Evolutionary conservation across 2,329 filamentous ascomycete genomes (phyloP), one percentile per base, ranked within the genome.

Genomic region (Aspergillus tubingensis): DNA sequence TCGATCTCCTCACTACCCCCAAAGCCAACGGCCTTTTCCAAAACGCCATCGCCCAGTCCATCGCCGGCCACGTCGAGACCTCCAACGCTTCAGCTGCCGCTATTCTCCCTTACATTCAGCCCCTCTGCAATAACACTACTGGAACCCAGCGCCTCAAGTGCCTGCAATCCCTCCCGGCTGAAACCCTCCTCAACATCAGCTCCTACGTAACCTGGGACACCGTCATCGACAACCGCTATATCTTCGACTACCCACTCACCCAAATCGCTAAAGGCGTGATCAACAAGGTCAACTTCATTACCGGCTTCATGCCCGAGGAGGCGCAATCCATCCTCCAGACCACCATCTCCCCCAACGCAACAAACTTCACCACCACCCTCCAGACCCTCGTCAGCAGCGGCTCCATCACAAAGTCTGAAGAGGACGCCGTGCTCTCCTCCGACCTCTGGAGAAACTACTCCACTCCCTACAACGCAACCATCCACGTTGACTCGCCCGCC

Each of bases 211-310:
- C 82, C 44, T 85, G 82, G 60, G 79, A 86, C 4, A 49, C 47
- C 15, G 85, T 88, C 6, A 81, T 86, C 52, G 86, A 88, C 61
- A 85, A 84, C 25, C 81, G 76, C 8, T 85, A 83, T 58, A 80
- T 87, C 61, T 77, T 82, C 63, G 79, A 81, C 7, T 75, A 82
- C 5, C 72, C 81, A 38, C 78, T 86, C 25, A 74, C 80, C 19
- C 75, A 83, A 27, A 70, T 73, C 3, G 75, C 75, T 8, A 72
- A 70, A 23, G 81, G 82, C 59, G 71, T 77, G 0, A 79, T 84
- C 0, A 78, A 84, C 21, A 25, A n/a, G 1, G 75, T 86, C 23
- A 79, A 80, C 17, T 77, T 87, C 11, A 83, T 88, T 67, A 85
- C 86, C 70, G 85, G 85, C 55, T 80, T 77, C 48, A 81, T 79